Evolutionary conservation across 495 filamentous ascomycete genomes (phyloP), one percentile per base, ranked within the genome.

Genomic region (Xylaria sp.): DNA sequence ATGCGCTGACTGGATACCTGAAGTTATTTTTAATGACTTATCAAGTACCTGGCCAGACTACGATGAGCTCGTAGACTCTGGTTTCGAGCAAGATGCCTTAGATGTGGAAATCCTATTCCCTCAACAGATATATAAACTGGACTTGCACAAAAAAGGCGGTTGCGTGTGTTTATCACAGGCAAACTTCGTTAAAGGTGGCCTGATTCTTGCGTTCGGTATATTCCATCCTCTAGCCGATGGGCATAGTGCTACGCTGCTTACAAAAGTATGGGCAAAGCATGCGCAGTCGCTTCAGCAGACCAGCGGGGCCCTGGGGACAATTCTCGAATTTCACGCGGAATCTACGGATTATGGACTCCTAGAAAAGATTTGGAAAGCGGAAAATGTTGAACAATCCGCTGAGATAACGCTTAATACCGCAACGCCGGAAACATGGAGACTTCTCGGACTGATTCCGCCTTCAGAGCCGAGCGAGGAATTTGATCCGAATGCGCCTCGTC

Each of bases 121-220:
- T 41, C 9, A 9, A 11, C 40, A 41, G 40, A 58, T 58, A 33
- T 58, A 58, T 58, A 31, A 58, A 31, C 55, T 17, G 14, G 55
- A 58, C 29, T 31, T 58, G 19, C 14, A 19, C 31, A 19, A 58
- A 17, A 33, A 58, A 29, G 55, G 55, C 11, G 29, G 12, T 14
- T 33, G 55, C 21, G 55, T 31, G 12, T 8, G 35, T 7, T 9
- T 58, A 35, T 29, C 55, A 35, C 62, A 71, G 37, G 67, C 65
- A 41, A 68, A 62, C 62, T 75, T 71, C 52, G 35, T 71, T 7
- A 24, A 61, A 31, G 69, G 69, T 17, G 62, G 69, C 31, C 52
- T 71, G 15, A 50, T 71, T 6, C 62, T 71, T 2, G 37, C 50
- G 3, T 71, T 71, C 31, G 55, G 55, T 31, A 58, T 58, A 58